Base-by-base conservation (phyloP, 495 filamentous ascomycete species). In the Penicillium cataractarum region DNA sequence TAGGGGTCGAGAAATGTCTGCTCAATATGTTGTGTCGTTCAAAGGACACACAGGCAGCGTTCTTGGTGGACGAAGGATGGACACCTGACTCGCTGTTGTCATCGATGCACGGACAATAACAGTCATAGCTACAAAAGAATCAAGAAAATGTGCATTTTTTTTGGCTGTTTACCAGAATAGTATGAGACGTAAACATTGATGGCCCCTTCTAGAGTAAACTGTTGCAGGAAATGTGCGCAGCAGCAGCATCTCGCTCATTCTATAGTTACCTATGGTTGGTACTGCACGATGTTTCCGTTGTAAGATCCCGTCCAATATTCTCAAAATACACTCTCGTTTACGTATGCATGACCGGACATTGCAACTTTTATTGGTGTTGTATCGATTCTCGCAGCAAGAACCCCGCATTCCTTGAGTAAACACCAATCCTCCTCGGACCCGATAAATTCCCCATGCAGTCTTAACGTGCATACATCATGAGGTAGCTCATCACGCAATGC, bases 71-170 rank as follows among this genome's bases (percentile, higher is more conserved):
- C 60, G 62, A 70, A 26, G 64, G 64, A 4, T 66, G 65, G 61
- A 66, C 71, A 9, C 68, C 68, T 24, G 69, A 74, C 63, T 71
- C 71, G 26, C 58, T 71, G 3, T 57, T 74, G 39, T 74, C 71
- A 12, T 66, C 69, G 17, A 62, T 71, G 31, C 66, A 66, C 53
- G 68, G 68, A 31, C 53, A 69, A 54, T 62, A 42, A 33, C 15
- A 13, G 42, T 9, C 4, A 32, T 22, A 22, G 19, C 39, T 33
- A 27, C n/a, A 3, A 35, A 56, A 57, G 15, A 3, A 44, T 46
- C 6, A 1, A 13, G 1, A 12, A 6, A 35, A 32, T n/a, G 29
- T 17, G 19, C 1, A 31, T n/a, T n/a, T n/a, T n/a, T 6, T 24
- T 19, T 1, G 17, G 4, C 3, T 26, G 24, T 29, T 39, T 7